These are phyloP conservation scores for Microcos paniculata DNA, from an alignment of 345 rosid genomes.

Conservation along the genomic window DNA sequence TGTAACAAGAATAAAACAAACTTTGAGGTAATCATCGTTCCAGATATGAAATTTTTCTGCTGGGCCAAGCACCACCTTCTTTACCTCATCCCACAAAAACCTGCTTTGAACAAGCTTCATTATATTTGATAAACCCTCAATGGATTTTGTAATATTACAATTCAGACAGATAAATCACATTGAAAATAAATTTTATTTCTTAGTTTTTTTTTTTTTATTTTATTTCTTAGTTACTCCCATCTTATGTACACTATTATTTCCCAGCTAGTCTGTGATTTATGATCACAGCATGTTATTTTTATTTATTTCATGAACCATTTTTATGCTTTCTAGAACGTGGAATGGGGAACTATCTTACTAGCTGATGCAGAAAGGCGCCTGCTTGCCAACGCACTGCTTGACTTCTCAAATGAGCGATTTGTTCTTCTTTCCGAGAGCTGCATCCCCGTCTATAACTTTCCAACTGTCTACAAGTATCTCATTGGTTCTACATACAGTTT, in stretches of 20 bases:
- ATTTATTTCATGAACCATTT: not conserved
- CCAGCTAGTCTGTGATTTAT: not conserved
- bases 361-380: constrained; percentile 91
- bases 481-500: constrained; percentile 68
- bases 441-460: constrained; percentile 83
- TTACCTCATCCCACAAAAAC: no score
- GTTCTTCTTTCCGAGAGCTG: constrained; percentile 95
- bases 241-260: not conserved
- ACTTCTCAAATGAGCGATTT: constrained; percentile 84
- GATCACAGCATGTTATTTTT: not conserved
- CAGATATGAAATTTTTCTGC: no score
- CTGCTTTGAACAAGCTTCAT: no score
- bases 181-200: not conserved
- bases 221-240: not conserved
- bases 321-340: constrained; percentile 51
- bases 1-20: no score
- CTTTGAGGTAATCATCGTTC: no score
- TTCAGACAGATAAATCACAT: not conserved
- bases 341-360: constrained; percentile 73
- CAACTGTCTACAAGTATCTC: constrained; percentile 74
- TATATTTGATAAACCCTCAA: no score
- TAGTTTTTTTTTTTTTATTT: no score
- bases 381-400: constrained; percentile 82
- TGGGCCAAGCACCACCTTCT: no score
- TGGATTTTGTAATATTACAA: no score